Evolutionary conservation across 768 basidiomycete genomes (phyloP).

Genomic region (Tulasnella sp.): DNA sequence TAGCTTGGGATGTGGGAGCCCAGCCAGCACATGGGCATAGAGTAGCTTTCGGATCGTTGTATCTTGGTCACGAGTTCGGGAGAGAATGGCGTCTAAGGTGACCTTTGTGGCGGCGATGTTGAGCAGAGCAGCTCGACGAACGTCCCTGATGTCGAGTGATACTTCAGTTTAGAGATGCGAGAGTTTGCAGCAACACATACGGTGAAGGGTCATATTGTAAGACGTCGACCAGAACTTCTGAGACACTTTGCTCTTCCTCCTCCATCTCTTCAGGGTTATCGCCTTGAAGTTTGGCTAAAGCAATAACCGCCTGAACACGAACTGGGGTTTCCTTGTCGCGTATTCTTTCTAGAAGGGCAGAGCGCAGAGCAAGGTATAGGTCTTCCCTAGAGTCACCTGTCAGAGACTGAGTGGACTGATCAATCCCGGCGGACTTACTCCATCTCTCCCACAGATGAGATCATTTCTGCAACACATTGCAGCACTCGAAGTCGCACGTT

Average conservation of each 20-base stretch:
- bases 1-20: slow-evolving; percentile 63
- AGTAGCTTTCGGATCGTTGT: slow-evolving; percentile 71
- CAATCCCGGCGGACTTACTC: slow-evolving; percentile 61
- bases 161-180: background rate
- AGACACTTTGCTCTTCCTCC: slow-evolving; percentile 52
- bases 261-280: slow-evolving; percentile 67
- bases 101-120: slow-evolving; percentile 63
- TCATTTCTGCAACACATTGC: slow-evolving; percentile 76
- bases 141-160: slow-evolving; percentile 60
- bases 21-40: slow-evolving; percentile 65
- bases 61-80: slow-evolving; percentile 81
- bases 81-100: slow-evolving; percentile 67
- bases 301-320: slow-evolving; percentile 77
- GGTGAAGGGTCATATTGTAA: slow-evolving; percentile 73
- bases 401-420: slow-evolving; percentile 26
- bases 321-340: slow-evolving; percentile 78
- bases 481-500: slow-evolving; percentile 78
- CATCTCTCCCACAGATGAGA: slow-evolving; percentile 77
- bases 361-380: slow-evolving; percentile 64
- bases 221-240: slow-evolving; percentile 66
- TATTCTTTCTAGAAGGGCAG: slow-evolving; percentile 68
- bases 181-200: slow-evolving; percentile 51
- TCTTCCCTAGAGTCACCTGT: slow-evolving; percentile 63
- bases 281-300: slow-evolving; percentile 74
- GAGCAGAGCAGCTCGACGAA: slow-evolving; percentile 76